Evolutionary conservation across 225 moss, liverwort and hornwort species (phyloP).

Genomic region (Sphagnum tenellum): DNA sequence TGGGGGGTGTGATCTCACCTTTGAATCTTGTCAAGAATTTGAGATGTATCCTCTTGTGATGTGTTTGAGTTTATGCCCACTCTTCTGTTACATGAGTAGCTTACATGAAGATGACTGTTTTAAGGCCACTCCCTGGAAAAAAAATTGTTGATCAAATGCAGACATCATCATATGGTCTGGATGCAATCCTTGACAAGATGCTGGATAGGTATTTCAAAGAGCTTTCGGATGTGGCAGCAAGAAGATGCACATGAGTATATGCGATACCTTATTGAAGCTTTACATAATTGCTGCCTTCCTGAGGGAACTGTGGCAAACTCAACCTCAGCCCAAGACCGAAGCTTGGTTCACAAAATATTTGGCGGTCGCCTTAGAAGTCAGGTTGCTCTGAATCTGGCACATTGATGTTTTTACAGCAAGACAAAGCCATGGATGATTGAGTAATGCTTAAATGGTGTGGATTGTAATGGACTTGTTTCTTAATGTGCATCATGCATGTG

Average conservation of each 20-base stretch:
- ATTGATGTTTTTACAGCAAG: too few relatives aligned
- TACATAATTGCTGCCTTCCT: slow-evolving; percentile 88
- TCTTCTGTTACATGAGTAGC: not conserved
- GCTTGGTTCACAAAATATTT: slow-evolving; percentile 87
- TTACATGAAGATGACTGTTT: too few relatives aligned
- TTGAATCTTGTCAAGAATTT: slow-evolving; percentile 82
- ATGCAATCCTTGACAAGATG: slow-evolving; percentile 47
- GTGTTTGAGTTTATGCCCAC: slow-evolving; percentile 52
- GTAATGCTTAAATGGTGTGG: too few relatives aligned
- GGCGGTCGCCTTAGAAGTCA: slow-evolving; percentile 89
- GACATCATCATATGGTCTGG: slow-evolving; percentile 61
- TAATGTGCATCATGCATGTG: slow-evolving; percentile 10
- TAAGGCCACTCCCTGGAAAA: slow-evolving; percentile 5
- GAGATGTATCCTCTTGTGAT: slow-evolving; percentile 51
- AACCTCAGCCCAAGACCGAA: slow-evolving; percentile 61
- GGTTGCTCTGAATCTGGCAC: slow-evolving; percentile 47
- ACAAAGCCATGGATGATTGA: too few relatives aligned
- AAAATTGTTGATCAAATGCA: slow-evolving; percentile 80
- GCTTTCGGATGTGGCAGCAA: slow-evolving; percentile 86
- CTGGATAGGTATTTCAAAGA: slow-evolving; percentile 62
- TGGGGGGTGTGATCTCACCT: slow-evolving; percentile 74
- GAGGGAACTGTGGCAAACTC: slow-evolving; percentile 67
- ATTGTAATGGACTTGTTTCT: not conserved
- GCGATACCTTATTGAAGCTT: slow-evolving; percentile 78
- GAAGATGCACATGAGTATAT: slow-evolving; percentile 98